Conservation (phyloP, 208 protist genomes). For the Acanthamoeba sp. region DNA sequence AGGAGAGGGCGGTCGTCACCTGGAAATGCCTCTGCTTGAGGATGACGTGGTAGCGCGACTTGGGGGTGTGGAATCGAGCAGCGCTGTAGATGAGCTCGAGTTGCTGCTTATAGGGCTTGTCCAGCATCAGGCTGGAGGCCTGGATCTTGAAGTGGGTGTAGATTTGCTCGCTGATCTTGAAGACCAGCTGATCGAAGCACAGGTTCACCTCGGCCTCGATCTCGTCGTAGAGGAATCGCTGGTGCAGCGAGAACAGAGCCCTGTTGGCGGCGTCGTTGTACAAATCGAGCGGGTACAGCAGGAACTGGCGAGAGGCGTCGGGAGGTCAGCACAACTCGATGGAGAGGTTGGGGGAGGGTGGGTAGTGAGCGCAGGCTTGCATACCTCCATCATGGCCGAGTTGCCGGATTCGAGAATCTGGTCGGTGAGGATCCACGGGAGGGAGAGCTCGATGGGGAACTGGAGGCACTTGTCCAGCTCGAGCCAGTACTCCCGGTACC, state of each 20-base stretch:
- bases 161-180: slow-evolving; percentile 87
- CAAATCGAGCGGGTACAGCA: slow-evolving; percentile 89
- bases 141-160: slow-evolving; percentile 88
- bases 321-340: neutral
- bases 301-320: slow-evolving; percentile 37
- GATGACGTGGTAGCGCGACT: slow-evolving; percentile 83
- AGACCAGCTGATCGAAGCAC: slow-evolving; percentile 91
- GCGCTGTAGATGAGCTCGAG: slow-evolving; percentile 77
- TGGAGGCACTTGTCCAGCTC: slow-evolving; percentile 86
- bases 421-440: slow-evolving; percentile 91
- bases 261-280: slow-evolving; percentile 91
- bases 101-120: slow-evolving; percentile 85
- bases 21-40: slow-evolving; percentile 87
- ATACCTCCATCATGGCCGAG: slow-evolving; percentile 78
- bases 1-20: neutral
- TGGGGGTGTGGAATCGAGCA: slow-evolving; percentile 80
- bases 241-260: slow-evolving; percentile 84
- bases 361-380: too few species aligned
- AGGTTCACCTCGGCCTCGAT: slow-evolving; percentile 91
- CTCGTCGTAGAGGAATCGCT: slow-evolving; percentile 90
- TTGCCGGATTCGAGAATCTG: slow-evolving; percentile 85
- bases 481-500: slow-evolving; percentile 91
- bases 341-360: too few species aligned
- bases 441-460: slow-evolving; percentile 92
- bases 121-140: slow-evolving; percentile 84